Percentiles rank a stretch among this genome's conserved stretches.
Conservation (phyloP, 2,329 filamentous ascomycete species). For the Chaetomiaceae sp. region DNA sequence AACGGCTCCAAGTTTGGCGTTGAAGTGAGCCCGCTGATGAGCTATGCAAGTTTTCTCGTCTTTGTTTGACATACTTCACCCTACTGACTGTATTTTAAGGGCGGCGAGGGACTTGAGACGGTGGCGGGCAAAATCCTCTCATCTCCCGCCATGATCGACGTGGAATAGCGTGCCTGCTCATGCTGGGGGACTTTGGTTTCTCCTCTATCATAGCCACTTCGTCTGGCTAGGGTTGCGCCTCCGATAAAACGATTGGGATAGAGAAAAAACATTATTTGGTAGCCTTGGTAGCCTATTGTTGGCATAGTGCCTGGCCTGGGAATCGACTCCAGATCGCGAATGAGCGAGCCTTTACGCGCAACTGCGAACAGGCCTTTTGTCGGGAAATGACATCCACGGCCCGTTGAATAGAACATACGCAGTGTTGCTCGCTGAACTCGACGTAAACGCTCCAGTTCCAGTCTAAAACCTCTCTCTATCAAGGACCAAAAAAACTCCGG, state of each 20-base stretch:
- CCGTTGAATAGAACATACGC: not conserved
- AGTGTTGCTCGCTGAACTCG: not conserved
- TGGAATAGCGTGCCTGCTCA: constrained; percentile 35
- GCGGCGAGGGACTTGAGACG: constrained; percentile 58
- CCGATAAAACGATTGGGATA: not conserved
- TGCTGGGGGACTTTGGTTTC: no score
- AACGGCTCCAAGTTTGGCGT: constrained; percentile 63
- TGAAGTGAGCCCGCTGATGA: constrained; percentile 88
- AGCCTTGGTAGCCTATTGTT: not conserved
- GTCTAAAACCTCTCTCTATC: not conserved
- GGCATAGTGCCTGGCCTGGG: not conserved
- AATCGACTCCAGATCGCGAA: not conserved
- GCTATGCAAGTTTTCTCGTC: constrained; percentile 69
- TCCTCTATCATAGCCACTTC: no score
- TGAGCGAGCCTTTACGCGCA: no score
- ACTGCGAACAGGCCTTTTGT: not conserved
- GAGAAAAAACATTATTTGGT: not conserved
- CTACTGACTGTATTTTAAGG: constrained; percentile 37
- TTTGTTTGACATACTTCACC: not conserved
- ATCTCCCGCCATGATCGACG: constrained; percentile 50
- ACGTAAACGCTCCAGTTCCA: not conserved
- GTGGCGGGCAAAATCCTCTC: constrained; percentile 50
- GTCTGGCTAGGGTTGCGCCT: no score
- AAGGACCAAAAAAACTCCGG: not conserved
- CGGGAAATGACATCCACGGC: not conserved